Evolutionary conservation across 2,329 filamentous ascomycete genomes (phyloP), one percentile per base, ranked within the genome.

Genomic region (Aspergillus ochraceoroseus): DNA sequence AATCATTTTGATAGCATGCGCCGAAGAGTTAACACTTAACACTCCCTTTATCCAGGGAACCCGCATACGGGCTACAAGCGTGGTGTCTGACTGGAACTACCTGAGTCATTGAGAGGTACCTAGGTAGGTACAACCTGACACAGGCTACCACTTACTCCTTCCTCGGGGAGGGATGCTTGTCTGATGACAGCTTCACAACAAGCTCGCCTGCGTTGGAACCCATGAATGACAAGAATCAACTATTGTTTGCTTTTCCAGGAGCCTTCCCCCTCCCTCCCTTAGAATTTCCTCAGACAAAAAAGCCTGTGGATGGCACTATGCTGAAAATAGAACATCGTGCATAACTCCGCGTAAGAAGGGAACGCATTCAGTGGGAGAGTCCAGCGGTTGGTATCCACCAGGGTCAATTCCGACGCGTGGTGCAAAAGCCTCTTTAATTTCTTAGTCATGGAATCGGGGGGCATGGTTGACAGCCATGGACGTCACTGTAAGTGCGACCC

Each of bases 311-410:
- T 13, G 20, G 38, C 38, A 41, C 38, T 35, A 35, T 25, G 14
- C 38, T 41, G 4, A 26, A 41, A 41, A 35, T 19, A 41, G 38
- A 35, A 30, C n/a, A 4, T 6, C 25, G 19, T 41, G 38, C 38
- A 41, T 35, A 35, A 18, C 7, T 30, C 29, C 15, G 19, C 31
- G 38, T 26, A 25, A 25, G 25, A 41, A 22, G 9, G 9, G 20
- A 5, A 5, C 20, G 9, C 9, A 9, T 22, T 22, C n/a, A n/a
- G n/a, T 22, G 20, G 20, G 20, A 22, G 20, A 22, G 9, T n/a
- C n/a, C n/a, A n/a, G n/a, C n/a, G n/a, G n/a, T 22, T 22, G 20
- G 20, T 22, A 22, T 9, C 20, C 20, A 22, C 20, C 5, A 22
- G 5, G 5, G 9, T 22, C 20, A 9, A 9, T 9, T 22, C 9